Percentiles rank a stretch among this genome's conserved stretches.
Evolutionary conservation across 2,329 filamentous ascomycete genomes (phyloP).

Genomic region (Dothiorella sarmentorum): DNA sequence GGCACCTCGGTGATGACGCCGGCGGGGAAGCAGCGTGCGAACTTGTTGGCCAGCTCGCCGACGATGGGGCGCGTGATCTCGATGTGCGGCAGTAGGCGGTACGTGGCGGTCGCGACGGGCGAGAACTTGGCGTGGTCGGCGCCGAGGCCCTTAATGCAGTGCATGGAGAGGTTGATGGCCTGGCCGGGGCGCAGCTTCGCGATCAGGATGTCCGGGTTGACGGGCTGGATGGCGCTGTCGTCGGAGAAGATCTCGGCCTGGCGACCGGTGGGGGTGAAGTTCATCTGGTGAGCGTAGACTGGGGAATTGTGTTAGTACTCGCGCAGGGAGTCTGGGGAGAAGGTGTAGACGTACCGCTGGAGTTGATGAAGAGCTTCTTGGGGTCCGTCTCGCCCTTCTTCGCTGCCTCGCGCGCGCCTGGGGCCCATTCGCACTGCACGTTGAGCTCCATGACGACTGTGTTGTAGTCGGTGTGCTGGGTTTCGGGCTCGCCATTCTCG

Average conservation of each 20-base stretch:
- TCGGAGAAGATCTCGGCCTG: conserved; percentile 32
- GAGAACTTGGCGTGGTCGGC: conserved; percentile 97
- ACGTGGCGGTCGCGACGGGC: conserved; percentile 90
- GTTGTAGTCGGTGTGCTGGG: conserved; percentile 70
- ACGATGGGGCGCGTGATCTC: conserved; percentile 78
- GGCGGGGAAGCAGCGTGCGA: conserved; percentile 80
- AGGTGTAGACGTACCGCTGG: conserved; percentile 54
- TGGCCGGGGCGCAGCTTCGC: conserved; percentile 92
- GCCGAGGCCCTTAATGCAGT: conserved; percentile 92
- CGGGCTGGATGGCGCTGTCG: conserved; percentile 66
- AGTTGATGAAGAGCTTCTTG: conserved; percentile 77
- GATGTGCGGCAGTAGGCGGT: conserved; percentile 86
- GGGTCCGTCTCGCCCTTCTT: conserved; percentile 73
- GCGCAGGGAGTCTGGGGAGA: background rate
- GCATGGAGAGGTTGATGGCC: conserved; percentile 79
- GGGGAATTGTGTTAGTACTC: background rate
- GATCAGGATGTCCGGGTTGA: conserved; percentile 89
- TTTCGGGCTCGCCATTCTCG: conserved; percentile 46
- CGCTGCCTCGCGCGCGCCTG: conserved; percentile 55
- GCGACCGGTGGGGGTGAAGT: conserved; percentile 71
- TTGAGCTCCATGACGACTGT: conserved; percentile 76
- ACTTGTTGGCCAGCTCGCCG: conserved; percentile 83
- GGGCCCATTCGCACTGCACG: conserved; percentile 76
- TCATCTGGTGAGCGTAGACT: conserved; percentile 55
- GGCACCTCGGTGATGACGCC: conserved; percentile 81